Percentiles rank a stretch among this genome's conserved stretches.
Conservation (phyloP, 139 green algal species). For the Coccomyxa sp. region DNA sequence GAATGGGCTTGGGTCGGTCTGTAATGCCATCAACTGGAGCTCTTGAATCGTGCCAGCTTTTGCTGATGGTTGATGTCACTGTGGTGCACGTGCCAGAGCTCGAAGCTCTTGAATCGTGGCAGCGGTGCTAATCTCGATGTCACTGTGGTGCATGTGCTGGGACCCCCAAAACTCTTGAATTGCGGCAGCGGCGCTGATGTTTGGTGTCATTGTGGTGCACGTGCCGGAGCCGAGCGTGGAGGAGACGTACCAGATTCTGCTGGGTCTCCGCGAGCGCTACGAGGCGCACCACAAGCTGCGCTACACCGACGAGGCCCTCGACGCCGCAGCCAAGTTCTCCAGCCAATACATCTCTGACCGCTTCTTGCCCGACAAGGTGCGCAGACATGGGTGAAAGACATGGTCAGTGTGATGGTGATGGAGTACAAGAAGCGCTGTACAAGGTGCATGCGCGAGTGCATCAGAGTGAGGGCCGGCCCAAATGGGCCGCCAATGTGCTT, state of each 20-base stretch:
- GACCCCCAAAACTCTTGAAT: too few species aligned
- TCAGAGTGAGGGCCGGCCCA: neutral
- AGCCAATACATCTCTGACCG: slow-evolving; percentile 95
- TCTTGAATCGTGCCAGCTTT: too few species aligned
- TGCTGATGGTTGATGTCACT: neutral
- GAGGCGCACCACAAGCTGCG: slow-evolving; percentile 98
- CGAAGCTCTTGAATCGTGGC: too few species aligned
- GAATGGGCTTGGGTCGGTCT: too few species aligned
- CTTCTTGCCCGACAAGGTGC: slow-evolving; percentile 71
- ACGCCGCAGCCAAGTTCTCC: slow-evolving; percentile 86
- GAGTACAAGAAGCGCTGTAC: slow-evolving; percentile 11
- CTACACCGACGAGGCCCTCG: slow-evolving; percentile 95
- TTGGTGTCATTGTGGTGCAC: slow-evolving; percentile 31
- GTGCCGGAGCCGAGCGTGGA: slow-evolving; percentile 96
- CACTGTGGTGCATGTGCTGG: slow-evolving; percentile 69
- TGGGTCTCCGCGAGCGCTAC: slow-evolving; percentile 84
- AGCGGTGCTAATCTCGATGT: too few species aligned
- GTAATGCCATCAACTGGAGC: too few species aligned
- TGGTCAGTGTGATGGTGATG: neutral
- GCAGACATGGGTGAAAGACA: neutral
- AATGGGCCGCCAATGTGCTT: neutral
- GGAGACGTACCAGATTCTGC: slow-evolving; percentile 95
- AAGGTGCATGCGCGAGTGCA: slow-evolving; percentile 10
- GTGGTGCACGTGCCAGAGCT: slow-evolving; percentile 86
- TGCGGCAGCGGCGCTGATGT: too few species aligned